Conservation (phyloP, 1,139 yeast genomes). For the Komagataea norvegica region DNA sequence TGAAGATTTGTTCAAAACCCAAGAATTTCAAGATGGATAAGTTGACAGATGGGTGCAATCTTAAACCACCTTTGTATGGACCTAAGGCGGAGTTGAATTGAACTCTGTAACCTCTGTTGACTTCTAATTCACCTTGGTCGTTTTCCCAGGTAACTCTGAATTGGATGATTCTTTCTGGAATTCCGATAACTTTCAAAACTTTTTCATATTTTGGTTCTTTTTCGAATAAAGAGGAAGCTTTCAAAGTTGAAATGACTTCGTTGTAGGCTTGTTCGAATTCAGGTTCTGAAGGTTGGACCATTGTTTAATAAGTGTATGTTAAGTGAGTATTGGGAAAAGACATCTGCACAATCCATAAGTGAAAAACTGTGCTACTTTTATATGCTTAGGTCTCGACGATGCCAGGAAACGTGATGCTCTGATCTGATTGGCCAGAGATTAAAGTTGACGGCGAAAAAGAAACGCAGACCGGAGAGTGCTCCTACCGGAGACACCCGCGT, state of each 20-base stretch:
- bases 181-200: constrained; percentile 84
- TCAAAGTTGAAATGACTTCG: constrained; percentile 83
- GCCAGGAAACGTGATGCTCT: no score
- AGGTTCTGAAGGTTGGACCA: constrained; percentile 60
- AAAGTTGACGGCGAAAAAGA: constrained; percentile 4
- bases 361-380: not conserved
- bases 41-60: constrained; percentile 97
- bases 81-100: constrained; percentile 98
- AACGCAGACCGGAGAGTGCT: not conserved
- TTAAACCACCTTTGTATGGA: constrained; percentile 98
- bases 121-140: constrained; percentile 86
- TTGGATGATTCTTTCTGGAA: constrained; percentile 94
- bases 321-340: not conserved
- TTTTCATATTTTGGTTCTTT: constrained; percentile 87
- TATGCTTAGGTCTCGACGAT: not conserved
- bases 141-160: constrained; percentile 98
- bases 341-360: not conserved
- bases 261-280: constrained; percentile 98
- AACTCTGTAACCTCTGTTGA: constrained; percentile 96
- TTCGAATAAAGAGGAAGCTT: constrained; percentile 85
- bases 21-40: constrained; percentile 91
- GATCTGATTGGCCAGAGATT: constrained; percentile 22
- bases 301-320: constrained; percentile 12
- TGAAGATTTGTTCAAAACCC: constrained; percentile 98
- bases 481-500: not conserved